A percentile compares a stretch with the other conserved stretches of the same genome.
phyloP scores from a whole-genome alignment of 1,284 basidiomycete species.

The Hypsizygus ulmarius region DNA sequence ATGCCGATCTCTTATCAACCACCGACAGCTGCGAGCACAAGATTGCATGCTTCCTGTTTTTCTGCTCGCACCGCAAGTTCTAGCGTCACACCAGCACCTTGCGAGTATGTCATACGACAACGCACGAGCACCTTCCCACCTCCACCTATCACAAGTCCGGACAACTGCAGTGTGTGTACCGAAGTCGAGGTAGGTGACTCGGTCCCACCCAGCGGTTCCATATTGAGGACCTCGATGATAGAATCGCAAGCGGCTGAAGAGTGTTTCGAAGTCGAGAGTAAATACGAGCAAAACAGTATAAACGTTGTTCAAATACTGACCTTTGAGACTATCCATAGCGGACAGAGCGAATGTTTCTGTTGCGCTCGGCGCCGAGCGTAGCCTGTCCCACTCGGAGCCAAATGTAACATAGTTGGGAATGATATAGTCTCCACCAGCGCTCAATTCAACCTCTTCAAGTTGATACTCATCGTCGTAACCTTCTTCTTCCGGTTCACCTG shows the following conservation, averaged over 20 bases:
- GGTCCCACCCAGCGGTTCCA: conserved; percentile 93
- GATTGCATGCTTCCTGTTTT: conserved; percentile 78
- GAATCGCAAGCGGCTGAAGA: conserved; percentile 84
- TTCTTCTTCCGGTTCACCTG: conserved; percentile 96
- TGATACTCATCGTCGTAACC: conserved; percentile 99
- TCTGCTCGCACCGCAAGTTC: conserved; percentile 94
- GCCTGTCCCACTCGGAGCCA: conserved; percentile 91
- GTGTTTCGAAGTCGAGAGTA: conserved; percentile 11
- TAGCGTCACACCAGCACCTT: conserved; percentile 91
- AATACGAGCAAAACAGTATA: conserved; percentile 7
- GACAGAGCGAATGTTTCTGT: conserved; percentile 96
- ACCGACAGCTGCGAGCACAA: conserved; percentile 90
- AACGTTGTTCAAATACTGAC: conserved; percentile 36
- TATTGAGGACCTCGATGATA: conserved; percentile 90
- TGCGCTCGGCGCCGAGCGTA: conserved; percentile 70
- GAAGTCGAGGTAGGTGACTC: conserved; percentile 79
- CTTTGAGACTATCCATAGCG: conserved; percentile 91
- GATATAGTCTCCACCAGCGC: conserved; percentile 91
- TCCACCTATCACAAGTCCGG: conserved; percentile 85
- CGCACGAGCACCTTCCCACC: conserved; percentile 92
- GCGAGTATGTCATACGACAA: conserved; percentile 93
- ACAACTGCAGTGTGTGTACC: conserved; percentile 93
- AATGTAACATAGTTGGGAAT: conserved; percentile 91
- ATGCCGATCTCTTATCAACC: conserved; percentile 37
- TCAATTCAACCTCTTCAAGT: conserved; percentile 92